phyloP scores from a whole-genome alignment of 2,329 filamentous ascomycete genomes.

The Aspergillus sclerotialis region DNA sequence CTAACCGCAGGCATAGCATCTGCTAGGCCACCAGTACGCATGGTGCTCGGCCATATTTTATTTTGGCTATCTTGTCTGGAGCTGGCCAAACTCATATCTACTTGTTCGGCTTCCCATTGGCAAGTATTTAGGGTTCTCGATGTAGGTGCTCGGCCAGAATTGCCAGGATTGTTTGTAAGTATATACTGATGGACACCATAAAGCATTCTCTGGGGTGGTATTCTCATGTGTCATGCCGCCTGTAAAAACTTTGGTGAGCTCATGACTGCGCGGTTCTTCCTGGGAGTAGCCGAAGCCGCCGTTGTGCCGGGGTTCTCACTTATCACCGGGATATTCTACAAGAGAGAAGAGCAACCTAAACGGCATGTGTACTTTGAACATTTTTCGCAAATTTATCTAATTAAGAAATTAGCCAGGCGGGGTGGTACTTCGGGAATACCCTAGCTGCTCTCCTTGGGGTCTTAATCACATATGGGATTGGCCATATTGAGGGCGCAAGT shows the following conservation, averaged over 20 bases:
- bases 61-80: constrained; percentile 30
- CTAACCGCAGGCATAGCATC: constrained; percentile 9
- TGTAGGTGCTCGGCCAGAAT: constrained; percentile 15
- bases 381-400: too few species aligned
- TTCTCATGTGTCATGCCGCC: constrained; percentile 26
- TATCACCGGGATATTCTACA: constrained; percentile 32
- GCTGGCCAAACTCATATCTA: constrained; percentile 32
- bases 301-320: constrained; percentile 29
- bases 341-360: constrained; percentile 25
- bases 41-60: constrained; percentile 28
- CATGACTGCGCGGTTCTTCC: constrained; percentile 35
- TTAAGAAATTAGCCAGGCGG: constrained; percentile 18
- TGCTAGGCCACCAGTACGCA: constrained; percentile 21
- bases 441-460: constrained; percentile 23
- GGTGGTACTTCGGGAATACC: constrained; percentile 30
- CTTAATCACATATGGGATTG: constrained; percentile 23
- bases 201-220: constrained; percentile 23
- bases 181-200: constrained; percentile 23
- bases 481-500: constrained; percentile 11
- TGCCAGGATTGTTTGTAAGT: too few species aligned
- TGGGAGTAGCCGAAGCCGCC: constrained; percentile 22
- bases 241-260: constrained; percentile 23
- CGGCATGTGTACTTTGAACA: constrained; percentile 5
- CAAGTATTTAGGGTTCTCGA: constrained; percentile 20
- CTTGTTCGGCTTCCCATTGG: constrained; percentile 27